Evolutionary conservation across 768 basidiomycete species (phyloP), one percentile per base, ranked within the genome.

Genomic region (Serendipita sp.): DNA sequence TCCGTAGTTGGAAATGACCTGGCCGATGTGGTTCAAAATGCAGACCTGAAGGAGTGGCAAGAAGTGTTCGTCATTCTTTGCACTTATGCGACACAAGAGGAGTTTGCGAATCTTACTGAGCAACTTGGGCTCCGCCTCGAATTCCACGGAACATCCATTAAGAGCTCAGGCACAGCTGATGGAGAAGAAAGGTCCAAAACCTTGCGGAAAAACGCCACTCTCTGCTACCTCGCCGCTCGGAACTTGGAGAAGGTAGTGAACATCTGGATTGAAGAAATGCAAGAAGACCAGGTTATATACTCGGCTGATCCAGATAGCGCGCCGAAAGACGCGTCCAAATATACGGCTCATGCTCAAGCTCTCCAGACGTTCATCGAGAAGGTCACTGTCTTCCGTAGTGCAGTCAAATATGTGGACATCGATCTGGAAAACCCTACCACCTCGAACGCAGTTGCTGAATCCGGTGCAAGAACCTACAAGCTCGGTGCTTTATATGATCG

Each of bases 31-130:
- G 94, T 97, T 6, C 93, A 96, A 73, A 96, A 97, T 69, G 95
- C 94, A 27, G 93, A 98, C 68, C 72, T 98, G 62, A 78, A 83
- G 45, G 93, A 99, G 72, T 98, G 95, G 95, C 83, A 87, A 65
- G 95, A 96, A 73, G 90, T 94, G 62, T 97, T 98, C 68, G 94
- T 95, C 43, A 90, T 99, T 11, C 73, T 97, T 8, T 97, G 94
- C 76, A 97, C 95, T 0, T 99, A 94, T 74, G 91, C 94, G 0
- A 80, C 76, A 62, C 75, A 81, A 64, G 87, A 90, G 16, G 92
- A 97, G 70, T 98, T 97, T 70, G 75, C 85, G 10, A 78, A 81
- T n/a, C 79, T 99, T 4, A 86, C 87, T 1, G 94, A 97, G 73
- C 90, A 94, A 72, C 84, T 99, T 44, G 95, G 95, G 4, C 82